Evolutionary conservation across 192 early-diverging fungal genomes (phyloP).

Genomic region (Pilaira anomala): DNA sequence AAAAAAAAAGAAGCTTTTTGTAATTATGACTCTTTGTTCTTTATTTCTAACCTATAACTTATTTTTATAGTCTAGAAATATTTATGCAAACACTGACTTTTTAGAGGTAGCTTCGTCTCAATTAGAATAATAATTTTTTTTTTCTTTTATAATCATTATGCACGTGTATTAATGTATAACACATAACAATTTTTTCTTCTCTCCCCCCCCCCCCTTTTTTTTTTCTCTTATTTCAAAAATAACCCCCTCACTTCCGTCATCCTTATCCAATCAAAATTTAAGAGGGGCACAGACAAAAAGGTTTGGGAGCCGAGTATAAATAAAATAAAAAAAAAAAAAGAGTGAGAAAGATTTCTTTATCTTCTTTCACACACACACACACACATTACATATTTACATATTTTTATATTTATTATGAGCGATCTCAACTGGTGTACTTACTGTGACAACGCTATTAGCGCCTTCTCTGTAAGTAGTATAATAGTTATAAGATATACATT

Average conservation of each 20-base stretch:
- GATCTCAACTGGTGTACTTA: constrained; percentile 40
- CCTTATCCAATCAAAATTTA: too few relatives aligned
- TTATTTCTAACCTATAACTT: not conserved
- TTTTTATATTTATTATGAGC: constrained; percentile 14
- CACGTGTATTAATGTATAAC: constrained; percentile 11
- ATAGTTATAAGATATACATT: not conserved
- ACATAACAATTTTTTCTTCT: not conserved
- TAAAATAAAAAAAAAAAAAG: constrained; percentile 10
- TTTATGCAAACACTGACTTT: constrained; percentile 32
- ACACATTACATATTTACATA: not conserved
- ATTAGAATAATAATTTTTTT: constrained; percentile 27
- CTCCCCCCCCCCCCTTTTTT: not conserved
- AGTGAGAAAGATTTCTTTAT: not conserved
- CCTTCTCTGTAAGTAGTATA: constrained; percentile 29
- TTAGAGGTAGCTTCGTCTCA: constrained; percentile 18
- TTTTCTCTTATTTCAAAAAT: too few relatives aligned
- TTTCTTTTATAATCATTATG: not conserved
- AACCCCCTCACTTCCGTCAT: too few relatives aligned
- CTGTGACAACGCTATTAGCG: constrained; percentile 37
- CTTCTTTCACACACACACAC: not conserved
- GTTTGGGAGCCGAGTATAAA: too few relatives aligned
- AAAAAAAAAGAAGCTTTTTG: too few relatives aligned
- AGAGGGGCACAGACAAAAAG: constrained; percentile 9
- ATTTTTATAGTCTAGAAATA: constrained; percentile 35
- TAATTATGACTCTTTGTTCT: not conserved